Evolutionary conservation across 495 filamentous ascomycete genomes (phyloP).

Genomic region (Evernia prunastri): DNA sequence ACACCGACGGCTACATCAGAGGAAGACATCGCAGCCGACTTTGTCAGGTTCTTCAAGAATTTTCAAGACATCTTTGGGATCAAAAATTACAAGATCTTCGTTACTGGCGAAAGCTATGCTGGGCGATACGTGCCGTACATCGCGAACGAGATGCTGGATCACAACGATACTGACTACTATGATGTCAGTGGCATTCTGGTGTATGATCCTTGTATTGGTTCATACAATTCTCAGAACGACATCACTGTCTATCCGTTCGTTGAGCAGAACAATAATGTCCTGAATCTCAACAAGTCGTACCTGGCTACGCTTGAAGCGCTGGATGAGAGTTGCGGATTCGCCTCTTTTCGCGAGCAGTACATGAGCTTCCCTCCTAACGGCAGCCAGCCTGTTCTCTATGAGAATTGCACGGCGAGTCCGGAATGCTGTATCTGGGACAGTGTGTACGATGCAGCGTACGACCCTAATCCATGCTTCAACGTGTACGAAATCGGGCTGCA

Average conservation of each 20-base stretch:
- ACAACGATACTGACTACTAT: conserved; percentile 43
- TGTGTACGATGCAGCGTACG: conserved; percentile 40
- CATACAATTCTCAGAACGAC: conserved; percentile 22
- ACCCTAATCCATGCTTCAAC: conserved; percentile 56
- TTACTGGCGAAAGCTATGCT: conserved; percentile 41
- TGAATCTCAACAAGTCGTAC: conserved; percentile 53
- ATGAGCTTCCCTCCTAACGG: conserved; percentile 47
- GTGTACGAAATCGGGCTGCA: conserved; percentile 48
- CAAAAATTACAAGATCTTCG: conserved; percentile 34
- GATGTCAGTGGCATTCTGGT: conserved; percentile 37
- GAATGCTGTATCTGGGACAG: conserved; percentile 48
- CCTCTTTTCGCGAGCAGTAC: conserved; percentile 48
- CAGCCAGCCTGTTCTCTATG: background rate
- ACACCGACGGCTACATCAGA: conserved; percentile 33
- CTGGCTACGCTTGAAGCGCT: conserved; percentile 39
- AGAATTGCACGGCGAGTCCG: conserved; percentile 27
- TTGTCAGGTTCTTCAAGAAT: conserved; percentile 34
- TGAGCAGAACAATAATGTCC: conserved; percentile 45
- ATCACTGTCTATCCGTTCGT: conserved; percentile 44
- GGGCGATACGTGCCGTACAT: conserved; percentile 47
- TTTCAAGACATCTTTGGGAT: conserved; percentile 35
- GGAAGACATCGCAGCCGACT: conserved; percentile 32
- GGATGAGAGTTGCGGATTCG: conserved; percentile 49
- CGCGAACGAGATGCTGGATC: conserved; percentile 44
- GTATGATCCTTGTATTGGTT: conserved; percentile 26